Evolutionary conservation across 225 moss, liverwort and hornwort species (phyloP).

Genomic region (Takakia lepidozioides): DNA sequence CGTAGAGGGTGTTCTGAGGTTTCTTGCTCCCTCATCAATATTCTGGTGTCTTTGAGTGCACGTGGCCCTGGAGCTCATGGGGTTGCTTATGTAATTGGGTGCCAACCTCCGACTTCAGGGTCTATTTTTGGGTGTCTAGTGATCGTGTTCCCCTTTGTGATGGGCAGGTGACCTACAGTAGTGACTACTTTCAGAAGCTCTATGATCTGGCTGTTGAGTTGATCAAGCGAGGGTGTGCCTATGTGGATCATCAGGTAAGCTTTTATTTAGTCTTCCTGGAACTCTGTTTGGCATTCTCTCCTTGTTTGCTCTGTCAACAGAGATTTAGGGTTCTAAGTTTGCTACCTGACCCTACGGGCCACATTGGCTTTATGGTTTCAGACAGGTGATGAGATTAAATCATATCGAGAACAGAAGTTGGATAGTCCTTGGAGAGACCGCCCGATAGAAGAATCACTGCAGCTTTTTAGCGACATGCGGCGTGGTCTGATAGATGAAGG

Average conservation of each 20-base stretch:
- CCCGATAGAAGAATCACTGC: conserved; percentile 73
- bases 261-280: not conserved
- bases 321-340: not conserved
- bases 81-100: too few species aligned
- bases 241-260: conserved; percentile 93
- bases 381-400: conserved; percentile 90
- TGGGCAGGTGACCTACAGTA: conserved; percentile 88
- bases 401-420: conserved; percentile 65
- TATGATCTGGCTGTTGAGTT: conserved; percentile 83
- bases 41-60: too few species aligned
- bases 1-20: too few species aligned
- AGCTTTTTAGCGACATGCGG: conserved; percentile 84
- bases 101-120: too few species aligned
- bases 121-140: too few species aligned
- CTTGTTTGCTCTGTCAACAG: too few species aligned
- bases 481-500: conserved; percentile 90
- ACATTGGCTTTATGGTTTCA: conserved; percentile 15
- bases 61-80: too few species aligned
- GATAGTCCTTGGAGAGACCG: conserved; percentile 98
- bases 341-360: not conserved
- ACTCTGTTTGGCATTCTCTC: too few species aligned
- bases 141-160: too few species aligned
- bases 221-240: conserved; percentile 70
- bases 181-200: conserved; percentile 89
- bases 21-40: too few species aligned